Conservation (phyloP, 345 rosid genomes). For the Eucalyptus viminalis region DNA sequence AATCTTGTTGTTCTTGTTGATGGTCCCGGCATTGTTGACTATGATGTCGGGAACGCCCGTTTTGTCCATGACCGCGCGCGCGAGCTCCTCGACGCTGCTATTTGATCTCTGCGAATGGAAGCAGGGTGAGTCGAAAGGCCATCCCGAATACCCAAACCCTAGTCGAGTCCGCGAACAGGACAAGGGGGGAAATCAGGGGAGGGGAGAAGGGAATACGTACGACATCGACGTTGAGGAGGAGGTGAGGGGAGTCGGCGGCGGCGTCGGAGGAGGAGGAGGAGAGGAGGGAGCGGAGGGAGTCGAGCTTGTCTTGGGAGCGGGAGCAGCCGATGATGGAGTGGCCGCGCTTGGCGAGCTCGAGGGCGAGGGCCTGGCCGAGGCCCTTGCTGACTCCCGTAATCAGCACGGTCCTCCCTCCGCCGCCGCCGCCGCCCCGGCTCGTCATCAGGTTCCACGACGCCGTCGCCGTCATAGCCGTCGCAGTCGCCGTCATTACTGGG, state of each 20-base stretch:
- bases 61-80: conserved; percentile 62
- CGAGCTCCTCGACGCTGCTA: conserved; percentile 66
- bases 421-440: conserved; percentile 6
- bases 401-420: conserved; percentile 28
- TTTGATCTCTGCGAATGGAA: conserved; percentile 34
- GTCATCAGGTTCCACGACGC: conserved; percentile 9
- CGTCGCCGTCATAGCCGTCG: neutral
- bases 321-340: conserved; percentile 89
- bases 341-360: conserved; percentile 79
- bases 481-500: neutral
- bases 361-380: conserved; percentile 77
- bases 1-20: conserved; percentile 77
- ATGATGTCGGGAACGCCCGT: conserved; percentile 84
- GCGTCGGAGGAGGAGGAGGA: conserved; percentile 23
- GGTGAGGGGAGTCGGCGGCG: conserved; percentile 16
- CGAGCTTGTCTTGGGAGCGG: conserved; percentile 67
- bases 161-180: neutral
- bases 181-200: neutral
- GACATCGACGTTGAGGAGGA: conserved; percentile 71
- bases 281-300: conserved; percentile 55
- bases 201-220: conserved; percentile 8
- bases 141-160: neutral
- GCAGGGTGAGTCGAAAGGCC: neutral
- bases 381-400: conserved; percentile 93
- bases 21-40: conserved; percentile 92